Percentiles rank a stretch among this genome's conserved stretches.
Conservation (phyloP, 257 asterid genomes). For the Nyctanthes arbortristis region DNA sequence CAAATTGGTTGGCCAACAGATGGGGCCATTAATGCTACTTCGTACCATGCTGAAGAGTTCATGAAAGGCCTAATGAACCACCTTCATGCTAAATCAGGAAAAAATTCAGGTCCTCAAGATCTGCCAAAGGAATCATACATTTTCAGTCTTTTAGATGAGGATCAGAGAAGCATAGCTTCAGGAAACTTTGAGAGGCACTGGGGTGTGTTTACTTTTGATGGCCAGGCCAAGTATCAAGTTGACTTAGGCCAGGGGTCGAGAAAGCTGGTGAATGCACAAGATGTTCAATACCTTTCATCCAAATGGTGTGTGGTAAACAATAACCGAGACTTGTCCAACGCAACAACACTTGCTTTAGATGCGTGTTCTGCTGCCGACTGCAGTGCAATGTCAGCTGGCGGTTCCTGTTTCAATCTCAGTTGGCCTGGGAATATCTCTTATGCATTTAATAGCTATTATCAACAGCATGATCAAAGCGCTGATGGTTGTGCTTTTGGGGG, state of each 20-base stretch:
- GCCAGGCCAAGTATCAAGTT: constrained; percentile 77
- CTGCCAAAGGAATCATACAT: constrained; percentile 56
- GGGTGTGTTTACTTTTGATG: constrained; percentile 90
- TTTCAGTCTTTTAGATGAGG: constrained; percentile 79
- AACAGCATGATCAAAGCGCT: constrained; percentile 65
- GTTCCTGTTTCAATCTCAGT: constrained; percentile 70
- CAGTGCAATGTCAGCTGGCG: constrained; percentile 51
- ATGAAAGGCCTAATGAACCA: constrained; percentile 54
- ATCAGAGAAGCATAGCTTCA: constrained; percentile 44
- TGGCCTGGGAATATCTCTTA: constrained; percentile 84
- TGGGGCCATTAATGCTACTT: constrained; percentile 71
- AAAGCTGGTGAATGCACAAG: constrained; percentile 61
- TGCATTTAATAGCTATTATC: constrained; percentile 78
- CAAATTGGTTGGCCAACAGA: constrained; percentile 91
- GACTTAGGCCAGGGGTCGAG: constrained; percentile 55
- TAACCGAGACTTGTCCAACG: constrained; percentile 60
- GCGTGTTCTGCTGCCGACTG: constrained; percentile 79
- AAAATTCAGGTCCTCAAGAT: constrained; percentile 40
- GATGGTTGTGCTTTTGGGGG: constrained; percentile 69
- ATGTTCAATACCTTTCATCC: constrained; percentile 64
- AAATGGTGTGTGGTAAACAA: constrained; percentile 87
- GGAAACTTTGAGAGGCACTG: constrained; percentile 84
- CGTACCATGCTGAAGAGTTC: constrained; percentile 65
- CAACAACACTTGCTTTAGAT: constrained; percentile 50
- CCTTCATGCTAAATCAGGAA: constrained; percentile 50